phyloP scores from a whole-genome alignment of 106 monocot species.

The Agapanthus africanus region DNA sequence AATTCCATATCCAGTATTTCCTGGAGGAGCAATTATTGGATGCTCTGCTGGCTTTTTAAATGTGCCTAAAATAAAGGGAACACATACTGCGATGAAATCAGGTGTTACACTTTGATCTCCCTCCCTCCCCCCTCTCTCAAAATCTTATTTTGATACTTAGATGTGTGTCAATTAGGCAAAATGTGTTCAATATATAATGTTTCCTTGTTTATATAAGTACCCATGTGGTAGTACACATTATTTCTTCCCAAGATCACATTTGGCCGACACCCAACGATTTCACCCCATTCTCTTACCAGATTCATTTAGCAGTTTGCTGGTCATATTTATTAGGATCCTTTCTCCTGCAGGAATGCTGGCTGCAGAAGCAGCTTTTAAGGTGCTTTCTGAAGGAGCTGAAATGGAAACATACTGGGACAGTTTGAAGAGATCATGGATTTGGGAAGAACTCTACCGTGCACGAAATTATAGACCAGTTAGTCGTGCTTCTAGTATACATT shows the following conservation, averaged over 20 bases:
- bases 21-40: constrained; percentile 96
- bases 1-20: constrained; percentile 89
- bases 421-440: constrained; percentile 90
- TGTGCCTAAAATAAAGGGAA: constrained; percentile 99
- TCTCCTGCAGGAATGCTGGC: constrained; percentile 81
- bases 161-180: neutral
- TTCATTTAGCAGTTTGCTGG: neutral
- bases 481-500: neutral
- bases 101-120: constrained; percentile 28
- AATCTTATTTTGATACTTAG: neutral
- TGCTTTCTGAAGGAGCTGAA: constrained; percentile 50
- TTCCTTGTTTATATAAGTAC: neutral
- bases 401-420: constrained; percentile 82
- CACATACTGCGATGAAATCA: constrained; percentile 99
- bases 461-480: constrained; percentile 90
- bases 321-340: neutral
- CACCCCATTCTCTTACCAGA: neutral
- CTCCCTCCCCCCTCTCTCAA: too few species aligned
- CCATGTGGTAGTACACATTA: neutral
- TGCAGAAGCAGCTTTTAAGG: constrained; percentile 77
- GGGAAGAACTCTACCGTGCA: constrained; percentile 81
- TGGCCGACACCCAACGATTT: neutral
- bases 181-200: neutral
- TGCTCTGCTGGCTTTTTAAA: constrained; percentile 96
- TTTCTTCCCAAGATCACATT: neutral